phyloP scores from a whole-genome alignment of 768 basidiomycete genomes.

The Psilocybe azurescens region DNA sequence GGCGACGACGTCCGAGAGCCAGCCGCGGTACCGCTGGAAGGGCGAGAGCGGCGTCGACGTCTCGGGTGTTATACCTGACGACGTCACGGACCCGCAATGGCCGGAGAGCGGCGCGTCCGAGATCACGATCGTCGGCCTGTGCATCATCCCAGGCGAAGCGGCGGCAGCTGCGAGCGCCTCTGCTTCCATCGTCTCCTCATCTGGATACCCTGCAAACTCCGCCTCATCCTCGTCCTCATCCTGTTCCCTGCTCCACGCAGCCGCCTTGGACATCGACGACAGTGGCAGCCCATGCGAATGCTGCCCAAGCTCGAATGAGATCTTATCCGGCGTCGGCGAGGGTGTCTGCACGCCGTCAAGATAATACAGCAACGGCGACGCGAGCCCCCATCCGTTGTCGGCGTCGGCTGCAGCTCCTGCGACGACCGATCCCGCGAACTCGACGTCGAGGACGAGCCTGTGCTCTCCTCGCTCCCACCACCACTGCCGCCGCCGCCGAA shows the following conservation, averaged over 20 bases:
- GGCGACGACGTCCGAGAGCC: slow-evolving; percentile 64
- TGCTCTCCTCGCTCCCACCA: slow-evolving; percentile 8
- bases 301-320: slow-evolving; percentile 13
- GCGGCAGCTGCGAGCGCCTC: slow-evolving; percentile 19
- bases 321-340: slow-evolving; percentile 27
- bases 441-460: slow-evolving; percentile 40
- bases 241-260: slow-evolving; percentile 3
- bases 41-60: slow-evolving; percentile 45
- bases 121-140: slow-evolving; percentile 41
- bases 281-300: too few species aligned
- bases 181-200: slow-evolving; percentile 32
- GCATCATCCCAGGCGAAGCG: neutral
- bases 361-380: slow-evolving; percentile 41
- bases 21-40: slow-evolving; percentile 59
- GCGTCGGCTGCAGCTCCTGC: slow-evolving; percentile 35
- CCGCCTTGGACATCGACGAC: neutral
- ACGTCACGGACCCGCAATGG: slow-evolving; percentile 27
- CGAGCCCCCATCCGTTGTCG: slow-evolving; percentile 37
- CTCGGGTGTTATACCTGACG: slow-evolving; percentile 14
- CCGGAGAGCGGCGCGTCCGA: slow-evolving; percentile 5
- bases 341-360: slow-evolving; percentile 34
- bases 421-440: slow-evolving; percentile 47
- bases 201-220: slow-evolving; percentile 27
- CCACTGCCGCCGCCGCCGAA: slow-evolving; percentile 39
- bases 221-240: slow-evolving; percentile 23